These are phyloP conservation scores for Prunus fruticosa DNA, from an alignment of 306 rosid species.

Conservation along the genomic window DNA sequence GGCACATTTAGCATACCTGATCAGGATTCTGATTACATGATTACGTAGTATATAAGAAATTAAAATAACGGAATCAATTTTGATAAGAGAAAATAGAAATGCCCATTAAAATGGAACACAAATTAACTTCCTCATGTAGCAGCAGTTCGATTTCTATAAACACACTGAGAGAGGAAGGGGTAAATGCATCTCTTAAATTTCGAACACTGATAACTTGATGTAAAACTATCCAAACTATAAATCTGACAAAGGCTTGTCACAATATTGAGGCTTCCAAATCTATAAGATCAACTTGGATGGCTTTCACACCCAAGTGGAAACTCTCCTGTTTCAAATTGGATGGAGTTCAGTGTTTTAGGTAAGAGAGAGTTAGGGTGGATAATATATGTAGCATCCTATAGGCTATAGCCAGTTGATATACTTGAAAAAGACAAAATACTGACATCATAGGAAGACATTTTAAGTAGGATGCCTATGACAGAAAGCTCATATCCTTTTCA, in stretches of 20 bases:
- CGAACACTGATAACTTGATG: neutral
- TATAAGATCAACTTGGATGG: neutral
- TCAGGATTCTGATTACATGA: neutral
- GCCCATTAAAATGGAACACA: neutral
- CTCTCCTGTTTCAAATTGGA: neutral
- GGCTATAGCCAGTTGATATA: neutral
- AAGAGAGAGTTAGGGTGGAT: neutral
- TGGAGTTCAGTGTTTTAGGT: neutral
- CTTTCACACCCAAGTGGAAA: neutral
- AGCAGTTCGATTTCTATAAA: neutral
- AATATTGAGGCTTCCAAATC: neutral
- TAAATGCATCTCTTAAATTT: neutral
- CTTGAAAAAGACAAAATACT: neutral
- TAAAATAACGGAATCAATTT: neutral
- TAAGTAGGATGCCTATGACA: neutral
- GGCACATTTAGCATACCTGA: slow-evolving; percentile 22
- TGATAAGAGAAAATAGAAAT: neutral
- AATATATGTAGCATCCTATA: neutral
- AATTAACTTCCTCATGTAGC: neutral
- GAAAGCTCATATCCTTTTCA: neutral
- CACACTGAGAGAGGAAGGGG: neutral
- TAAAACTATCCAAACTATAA: neutral
- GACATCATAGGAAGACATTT: neutral
- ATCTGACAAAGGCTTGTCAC: neutral
- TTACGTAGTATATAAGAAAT: neutral